Evolutionary conservation across 2,329 filamentous ascomycete species (phyloP), one percentile per base, ranked within the genome.

Genomic region (Camillea tinctor): DNA sequence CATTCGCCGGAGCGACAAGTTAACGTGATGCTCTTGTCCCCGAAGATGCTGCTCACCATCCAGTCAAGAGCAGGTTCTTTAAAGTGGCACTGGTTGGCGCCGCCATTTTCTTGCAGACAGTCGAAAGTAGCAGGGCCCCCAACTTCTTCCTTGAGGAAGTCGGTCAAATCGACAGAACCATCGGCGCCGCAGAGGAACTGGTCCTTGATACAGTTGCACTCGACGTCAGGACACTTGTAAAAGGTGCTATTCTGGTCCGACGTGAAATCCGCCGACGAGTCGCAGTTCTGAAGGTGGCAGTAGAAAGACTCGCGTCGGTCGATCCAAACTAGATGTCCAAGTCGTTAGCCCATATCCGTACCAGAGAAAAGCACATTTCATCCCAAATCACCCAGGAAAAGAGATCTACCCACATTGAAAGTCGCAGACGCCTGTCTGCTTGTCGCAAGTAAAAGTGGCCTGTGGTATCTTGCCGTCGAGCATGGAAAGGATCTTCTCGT

Each of bases 291-390:
- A 60, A 99, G 81, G 64, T 90, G 88, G 78, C 96, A 99, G 76
- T 96, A 99, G 80, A 99, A 99, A 1, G 95, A 98, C 77, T 99
- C 95, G 64, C 85, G 82, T 67, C 94, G 86, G 68, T 96, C 93
- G 53, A 99, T 92, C 94, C 95, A 99, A 78, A 99, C 90, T 93
- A 67, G n/a, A 56, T 26, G 4, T 50, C 52, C 4, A 26, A 52
- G 19, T 59, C 53, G 62, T 62, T 57, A 65, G 59, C 40, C 21
- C n/a, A 17, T 58, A 21, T 36, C 21, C n/a, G 15, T 58, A 21
- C 20, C 15, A 11, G 23, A 8, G 17, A 11, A 26, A 8, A 40
- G 24, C 4, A 19, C 17, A 17, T 15, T n/a, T 44, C 36, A n/a
- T 15, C 17, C n/a, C 19, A 0, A n/a, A n/a, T n/a, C n/a, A n/a